phyloP scores from a whole-genome alignment of 1,284 basidiomycete species.

The Singerocomus inundabilis region DNA sequence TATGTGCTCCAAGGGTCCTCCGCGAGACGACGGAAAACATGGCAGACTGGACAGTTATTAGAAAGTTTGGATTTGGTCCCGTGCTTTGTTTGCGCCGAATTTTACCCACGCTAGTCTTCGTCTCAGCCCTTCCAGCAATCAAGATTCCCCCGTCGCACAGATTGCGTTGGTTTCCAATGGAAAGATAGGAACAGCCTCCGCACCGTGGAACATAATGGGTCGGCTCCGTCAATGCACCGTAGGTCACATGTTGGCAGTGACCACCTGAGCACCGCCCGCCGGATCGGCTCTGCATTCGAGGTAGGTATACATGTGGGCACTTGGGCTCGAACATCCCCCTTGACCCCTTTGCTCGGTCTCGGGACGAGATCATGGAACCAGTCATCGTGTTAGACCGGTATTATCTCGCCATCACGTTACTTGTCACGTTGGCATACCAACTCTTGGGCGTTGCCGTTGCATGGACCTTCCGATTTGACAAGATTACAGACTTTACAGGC shows the following conservation, averaged over 20 bases:
- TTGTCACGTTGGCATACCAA: slow-evolving; percentile 69
- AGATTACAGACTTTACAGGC: slow-evolving; percentile 69
- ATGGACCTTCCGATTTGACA: slow-evolving; percentile 71
- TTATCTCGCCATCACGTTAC: slow-evolving; percentile 64
- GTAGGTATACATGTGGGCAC: background rate
- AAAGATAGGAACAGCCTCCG: background rate
- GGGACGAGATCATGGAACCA: slow-evolving; percentile 37
- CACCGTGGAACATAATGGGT: background rate
- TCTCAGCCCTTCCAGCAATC: no score
- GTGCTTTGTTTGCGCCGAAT: background rate
- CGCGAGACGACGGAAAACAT: slow-evolving; percentile 30
- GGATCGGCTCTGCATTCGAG: background rate
- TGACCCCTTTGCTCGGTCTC: background rate
- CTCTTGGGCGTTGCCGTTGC: slow-evolving; percentile 66
- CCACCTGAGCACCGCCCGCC: background rate
- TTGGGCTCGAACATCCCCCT: background rate
- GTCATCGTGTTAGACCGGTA: slow-evolving; percentile 60
- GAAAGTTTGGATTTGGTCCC: background rate
- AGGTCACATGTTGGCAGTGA: background rate
- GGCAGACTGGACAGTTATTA: background rate
- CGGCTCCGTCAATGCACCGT: background rate
- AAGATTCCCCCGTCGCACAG: background rate
- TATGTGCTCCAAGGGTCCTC: slow-evolving; percentile 20
- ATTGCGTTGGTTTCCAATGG: background rate
- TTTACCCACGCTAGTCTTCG: background rate